phyloP scores from a whole-genome alignment of 1,284 basidiomycete species.

The Ceratobasidium sp. region DNA sequence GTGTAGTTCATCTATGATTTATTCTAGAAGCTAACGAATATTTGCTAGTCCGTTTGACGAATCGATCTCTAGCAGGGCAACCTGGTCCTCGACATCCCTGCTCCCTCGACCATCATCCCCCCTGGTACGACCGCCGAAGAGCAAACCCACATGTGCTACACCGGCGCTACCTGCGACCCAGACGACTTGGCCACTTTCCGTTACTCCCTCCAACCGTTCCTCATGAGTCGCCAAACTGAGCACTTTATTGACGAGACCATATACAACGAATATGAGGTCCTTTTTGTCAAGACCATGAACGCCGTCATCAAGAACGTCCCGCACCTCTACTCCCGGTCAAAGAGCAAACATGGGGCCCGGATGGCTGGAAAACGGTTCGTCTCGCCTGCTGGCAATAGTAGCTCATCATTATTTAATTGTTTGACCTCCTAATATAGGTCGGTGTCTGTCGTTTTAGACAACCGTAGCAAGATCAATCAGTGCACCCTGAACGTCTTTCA shows the following conservation, averaged over 20 bases:
- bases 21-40: constrained; percentile 25
- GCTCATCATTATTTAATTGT: neutral
- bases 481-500: constrained; percentile 83
- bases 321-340: constrained; percentile 82
- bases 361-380: constrained; percentile 90
- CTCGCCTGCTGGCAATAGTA: neutral
- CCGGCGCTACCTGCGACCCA: constrained; percentile 57
- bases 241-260: constrained; percentile 96
- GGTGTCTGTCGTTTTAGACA: constrained; percentile 96
- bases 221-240: constrained; percentile 88
- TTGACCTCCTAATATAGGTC: constrained; percentile 56
- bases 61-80: constrained; percentile 87
- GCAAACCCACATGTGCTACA: constrained; percentile 82
- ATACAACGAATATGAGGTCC: constrained; percentile 81
- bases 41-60: constrained; percentile 73
- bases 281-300: constrained; percentile 90
- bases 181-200: constrained; percentile 56
- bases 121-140: constrained; percentile 76
- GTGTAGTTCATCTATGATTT: constrained; percentile 21
- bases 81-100: constrained; percentile 83
- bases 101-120: constrained; percentile 83
- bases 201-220: constrained; percentile 87
- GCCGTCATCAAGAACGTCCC: constrained; percentile 92
- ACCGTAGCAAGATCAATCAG: constrained; percentile 91
- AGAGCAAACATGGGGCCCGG: constrained; percentile 94